phyloP scores from a whole-genome alignment of 176 grass and related monocot species.

The Zoysia pacifica region DNA sequence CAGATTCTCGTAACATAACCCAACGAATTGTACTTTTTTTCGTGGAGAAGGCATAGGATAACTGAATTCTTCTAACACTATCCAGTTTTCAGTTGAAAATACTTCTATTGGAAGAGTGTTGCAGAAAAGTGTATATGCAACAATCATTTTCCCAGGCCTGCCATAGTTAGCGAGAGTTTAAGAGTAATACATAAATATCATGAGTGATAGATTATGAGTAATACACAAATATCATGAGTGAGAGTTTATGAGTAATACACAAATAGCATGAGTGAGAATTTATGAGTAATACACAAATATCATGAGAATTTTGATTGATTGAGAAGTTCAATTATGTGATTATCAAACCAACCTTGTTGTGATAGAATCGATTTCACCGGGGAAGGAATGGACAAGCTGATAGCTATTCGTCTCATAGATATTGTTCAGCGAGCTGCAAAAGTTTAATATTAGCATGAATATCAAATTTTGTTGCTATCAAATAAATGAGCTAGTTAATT shows the following conservation, averaged over 20 bases:
- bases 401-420: conserved; percentile 7
- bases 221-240: no score
- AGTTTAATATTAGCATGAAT: background rate
- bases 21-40: background rate
- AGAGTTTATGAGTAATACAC: background rate
- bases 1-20: background rate
- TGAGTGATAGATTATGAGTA: no score
- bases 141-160: conserved; percentile 17
- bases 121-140: background rate
- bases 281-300: no score
- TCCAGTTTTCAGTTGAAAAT: conserved; percentile 17
- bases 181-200: no score
- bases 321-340: background rate
- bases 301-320: no score
- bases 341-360: background rate
- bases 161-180: background rate
- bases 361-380: background rate
- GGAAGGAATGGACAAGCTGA: background rate
- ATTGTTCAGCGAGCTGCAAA: background rate
- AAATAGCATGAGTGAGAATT: background rate
- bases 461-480: background rate
- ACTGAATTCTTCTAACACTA: background rate
- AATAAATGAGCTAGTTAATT: background rate
- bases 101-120: background rate
- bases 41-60: background rate